Percentiles rank a stretch among this genome's conserved stretches.
Conservation (phyloP, 2,329 filamentous ascomycete genomes). For the Diplocarpon mali region DNA sequence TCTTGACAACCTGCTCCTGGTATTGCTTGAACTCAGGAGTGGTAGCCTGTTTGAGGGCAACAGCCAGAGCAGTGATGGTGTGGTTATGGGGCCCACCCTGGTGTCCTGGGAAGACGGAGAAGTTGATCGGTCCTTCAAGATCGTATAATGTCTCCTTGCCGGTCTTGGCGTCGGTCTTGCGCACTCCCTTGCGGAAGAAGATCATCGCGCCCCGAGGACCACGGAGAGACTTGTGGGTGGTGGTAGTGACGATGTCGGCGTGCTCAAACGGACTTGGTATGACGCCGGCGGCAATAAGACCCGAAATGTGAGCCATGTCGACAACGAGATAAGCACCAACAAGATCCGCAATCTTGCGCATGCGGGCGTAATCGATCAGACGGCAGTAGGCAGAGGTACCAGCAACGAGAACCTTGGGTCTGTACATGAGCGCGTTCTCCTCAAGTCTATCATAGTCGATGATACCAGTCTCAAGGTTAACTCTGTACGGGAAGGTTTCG, state of each 20-base stretch:
- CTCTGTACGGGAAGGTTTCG: conserved; percentile 94
- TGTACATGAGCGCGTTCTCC: conserved; percentile 82
- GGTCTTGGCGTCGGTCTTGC: conserved; percentile 79
- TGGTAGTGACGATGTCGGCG: conserved; percentile 95
- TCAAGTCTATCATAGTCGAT: conserved; percentile 94
- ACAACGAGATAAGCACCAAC: conserved; percentile 91
- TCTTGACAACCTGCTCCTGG: conserved; percentile 83
- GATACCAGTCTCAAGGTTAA: conserved; percentile 80
- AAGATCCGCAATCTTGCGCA: conserved; percentile 90
- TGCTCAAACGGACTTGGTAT: conserved; percentile 87
- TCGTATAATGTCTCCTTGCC: conserved; percentile 87
- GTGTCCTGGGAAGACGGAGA: conserved; percentile 97
- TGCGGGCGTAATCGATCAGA: conserved; percentile 90
- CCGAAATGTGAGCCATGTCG: conserved; percentile 98
- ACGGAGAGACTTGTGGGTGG: conserved; percentile 97
- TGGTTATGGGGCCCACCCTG: conserved; percentile 99
- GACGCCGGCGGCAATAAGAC: conserved; percentile 83
- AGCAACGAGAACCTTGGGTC: conserved; percentile 91
- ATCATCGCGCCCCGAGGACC: conserved; percentile 98
- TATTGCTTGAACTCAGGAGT: conserved; percentile 86
- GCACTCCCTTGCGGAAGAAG: conserved; percentile 97
- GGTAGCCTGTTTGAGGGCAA: conserved; percentile 89
- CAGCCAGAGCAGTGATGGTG: conserved; percentile 93
- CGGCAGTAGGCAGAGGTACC: conserved; percentile 98
- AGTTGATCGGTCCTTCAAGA: conserved; percentile 92